phyloP scores from a whole-genome alignment of 805 yeast genomes.

The Dipodascus albidus region DNA sequence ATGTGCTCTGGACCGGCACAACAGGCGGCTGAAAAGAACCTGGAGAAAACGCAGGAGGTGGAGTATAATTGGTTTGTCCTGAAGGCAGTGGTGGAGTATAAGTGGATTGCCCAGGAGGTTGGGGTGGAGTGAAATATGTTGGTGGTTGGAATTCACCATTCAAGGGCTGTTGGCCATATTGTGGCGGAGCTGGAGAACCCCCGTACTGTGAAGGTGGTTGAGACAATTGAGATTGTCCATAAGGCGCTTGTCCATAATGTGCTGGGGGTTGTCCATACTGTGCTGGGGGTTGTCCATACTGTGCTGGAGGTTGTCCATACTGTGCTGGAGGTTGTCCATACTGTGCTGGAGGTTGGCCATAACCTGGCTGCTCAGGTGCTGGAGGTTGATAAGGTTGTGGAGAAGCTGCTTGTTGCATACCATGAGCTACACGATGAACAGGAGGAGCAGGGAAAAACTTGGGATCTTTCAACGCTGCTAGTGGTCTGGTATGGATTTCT shows the following conservation, averaged over 20 bases:
- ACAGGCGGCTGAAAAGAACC: slow-evolving; percentile 1
- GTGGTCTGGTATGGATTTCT: slow-evolving; percentile 16
- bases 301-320: slow-evolving; percentile 6
- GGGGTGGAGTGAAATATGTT: background rate
- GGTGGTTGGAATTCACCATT: slow-evolving; percentile 4
- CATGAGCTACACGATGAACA: slow-evolving; percentile 27
- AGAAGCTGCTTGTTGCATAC: slow-evolving; percentile 14
- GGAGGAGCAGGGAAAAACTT: slow-evolving; percentile 37
- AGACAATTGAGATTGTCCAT: slow-evolving; percentile 7
- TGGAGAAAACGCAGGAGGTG: slow-evolving; percentile 2
- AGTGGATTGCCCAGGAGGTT: background rate
- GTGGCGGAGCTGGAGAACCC: slow-evolving; percentile 8
- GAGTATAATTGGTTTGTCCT: background rate
- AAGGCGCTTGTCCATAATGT: slow-evolving; percentile 7
- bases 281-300: slow-evolving; percentile 11
- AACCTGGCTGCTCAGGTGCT: background rate
- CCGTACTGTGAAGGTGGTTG: slow-evolving; percentile 10
- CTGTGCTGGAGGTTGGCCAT: slow-evolving; percentile 8
- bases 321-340: slow-evolving; percentile 9
- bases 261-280: slow-evolving; percentile 9
- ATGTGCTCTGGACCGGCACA: background rate
- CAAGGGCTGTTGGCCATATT: slow-evolving; percentile 4
- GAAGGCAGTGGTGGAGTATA: no score
- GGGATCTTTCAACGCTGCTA: slow-evolving; percentile 25
- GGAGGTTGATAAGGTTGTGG: slow-evolving; percentile 7